These are phyloP conservation scores for Theobroma cacao DNA, from an alignment of 345 rosid genomes.

Conservation along the genomic window DNA sequence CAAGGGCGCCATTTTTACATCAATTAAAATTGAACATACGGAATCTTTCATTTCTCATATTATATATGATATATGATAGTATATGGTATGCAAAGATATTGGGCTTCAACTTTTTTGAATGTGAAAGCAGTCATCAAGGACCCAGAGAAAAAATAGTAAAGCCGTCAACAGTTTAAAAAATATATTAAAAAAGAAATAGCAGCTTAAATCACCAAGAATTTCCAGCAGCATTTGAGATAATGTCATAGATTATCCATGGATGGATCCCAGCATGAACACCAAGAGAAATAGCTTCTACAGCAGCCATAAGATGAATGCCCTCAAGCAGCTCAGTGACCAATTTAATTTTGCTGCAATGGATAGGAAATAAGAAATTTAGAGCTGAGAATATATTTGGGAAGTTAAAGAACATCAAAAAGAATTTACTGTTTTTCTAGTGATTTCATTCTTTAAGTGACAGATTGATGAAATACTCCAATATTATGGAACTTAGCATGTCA, in stretches of 20 bases:
- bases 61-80: not conserved
- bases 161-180: not conserved
- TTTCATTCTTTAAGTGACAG: not conserved
- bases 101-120: conserved; percentile 1
- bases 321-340: conserved; percentile 79
- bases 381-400: conserved; percentile 4
- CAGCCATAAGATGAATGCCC: conserved; percentile 86
- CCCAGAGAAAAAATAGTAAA: not conserved
- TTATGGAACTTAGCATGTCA: not conserved
- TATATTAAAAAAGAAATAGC: conserved; percentile 2
- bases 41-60: not conserved
- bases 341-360: conserved; percentile 59
- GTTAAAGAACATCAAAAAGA: not conserved
- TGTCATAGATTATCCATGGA: conserved; percentile 94
- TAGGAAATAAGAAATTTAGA: conserved; percentile 7
- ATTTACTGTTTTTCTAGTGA: not conserved
- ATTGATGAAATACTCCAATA: not conserved
- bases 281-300: conserved; percentile 85
- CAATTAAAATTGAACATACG: not conserved
- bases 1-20: not conserved
- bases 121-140: conserved; percentile 5
- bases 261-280: conserved; percentile 69
- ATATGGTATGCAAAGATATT: not conserved
- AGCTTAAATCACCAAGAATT: conserved; percentile 72
- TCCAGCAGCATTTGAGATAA: conserved; percentile 97